Base-by-base conservation (phyloP, 2,329 filamentous ascomycete species). In the Fusarium domesticum region DNA sequence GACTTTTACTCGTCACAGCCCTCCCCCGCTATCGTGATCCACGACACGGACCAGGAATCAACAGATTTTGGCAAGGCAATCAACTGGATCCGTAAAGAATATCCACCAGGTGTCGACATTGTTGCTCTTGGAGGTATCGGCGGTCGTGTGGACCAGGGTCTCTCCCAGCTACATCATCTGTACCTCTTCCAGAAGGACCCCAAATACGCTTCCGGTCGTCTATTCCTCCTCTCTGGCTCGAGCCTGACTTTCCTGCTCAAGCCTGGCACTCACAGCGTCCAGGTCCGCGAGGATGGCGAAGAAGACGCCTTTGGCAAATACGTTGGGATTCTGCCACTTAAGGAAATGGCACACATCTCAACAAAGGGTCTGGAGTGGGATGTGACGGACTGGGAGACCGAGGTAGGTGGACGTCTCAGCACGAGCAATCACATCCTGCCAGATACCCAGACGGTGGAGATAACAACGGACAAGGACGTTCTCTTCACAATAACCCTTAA, bases 41-140 rank as follows among this genome's bases (percentile, higher is more conserved):
- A 82, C 56, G 83, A 92, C 51, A 64, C 74, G n/a, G 88, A 95
- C 62, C 89, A 97, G 66, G 80, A 95, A 57, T 86, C 84, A 16
- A 96, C 93, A 19, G 93, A 98, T 66, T 96, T 97, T 58, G 84
- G 80, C 57, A 98, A 98, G 72, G 88, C 83, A 58, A 78, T 86
- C 55, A 74, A 67, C 53, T 84, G 77, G 67, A 76, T 83, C 51
- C 77, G 76, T 37, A 56, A 59, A 3, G 56, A 64, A 19, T 49
- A 64, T 33, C 47, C 67, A 5, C 20, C 50, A 17, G 53, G 60
- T 1, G 62, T 77, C 38, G 78, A 92, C 59, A 82, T 96, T n/a
- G 74, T 96, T 11, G 83, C 87, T 30, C 70, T 96, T 6, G 91
- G 92, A 32, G 89, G 91, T 2, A 77, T 97, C 1, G 89, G 89